Evolutionary conservation across 345 rosid genomes (phyloP).

Genomic region (Turnera subulata): DNA sequence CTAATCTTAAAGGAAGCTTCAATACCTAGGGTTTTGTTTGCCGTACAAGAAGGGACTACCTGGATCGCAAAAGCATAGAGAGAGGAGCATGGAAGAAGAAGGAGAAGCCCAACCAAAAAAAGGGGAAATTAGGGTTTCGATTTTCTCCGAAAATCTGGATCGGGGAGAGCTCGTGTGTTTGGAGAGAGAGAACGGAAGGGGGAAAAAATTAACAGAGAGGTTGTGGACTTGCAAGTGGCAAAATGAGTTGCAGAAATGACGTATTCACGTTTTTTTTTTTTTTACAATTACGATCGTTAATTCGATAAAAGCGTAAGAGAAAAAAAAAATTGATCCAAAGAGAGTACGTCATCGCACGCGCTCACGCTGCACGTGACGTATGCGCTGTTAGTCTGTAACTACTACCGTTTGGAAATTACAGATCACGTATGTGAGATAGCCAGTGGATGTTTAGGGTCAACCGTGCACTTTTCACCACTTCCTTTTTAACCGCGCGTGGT

Average conservation of each 20-base stretch:
- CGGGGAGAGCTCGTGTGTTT: neutral
- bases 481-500: too few species aligned
- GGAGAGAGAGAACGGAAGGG: neutral
- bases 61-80: neutral
- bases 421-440: too few species aligned
- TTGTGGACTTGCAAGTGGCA: neutral
- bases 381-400: too few species aligned
- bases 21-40: conserved; percentile 12
- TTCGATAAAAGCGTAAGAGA: too few species aligned
- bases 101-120: too few species aligned
- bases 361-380: too few species aligned
- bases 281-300: neutral
- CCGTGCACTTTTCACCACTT: too few species aligned
- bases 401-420: too few species aligned
- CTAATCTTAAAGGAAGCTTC: neutral
- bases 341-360: too few species aligned
- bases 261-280: too few species aligned
- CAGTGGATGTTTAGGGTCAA: too few species aligned
- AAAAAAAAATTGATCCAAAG: too few species aligned
- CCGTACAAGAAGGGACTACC: conserved; percentile 5
- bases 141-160: neutral
- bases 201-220: neutral
- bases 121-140: conserved; percentile 4
- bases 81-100: neutral
- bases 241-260: neutral